Evolutionary conservation across 2,329 filamentous ascomycete genomes (phyloP), one percentile per base, ranked within the genome.

Genomic region (Pseudonectria foliicola): DNA sequence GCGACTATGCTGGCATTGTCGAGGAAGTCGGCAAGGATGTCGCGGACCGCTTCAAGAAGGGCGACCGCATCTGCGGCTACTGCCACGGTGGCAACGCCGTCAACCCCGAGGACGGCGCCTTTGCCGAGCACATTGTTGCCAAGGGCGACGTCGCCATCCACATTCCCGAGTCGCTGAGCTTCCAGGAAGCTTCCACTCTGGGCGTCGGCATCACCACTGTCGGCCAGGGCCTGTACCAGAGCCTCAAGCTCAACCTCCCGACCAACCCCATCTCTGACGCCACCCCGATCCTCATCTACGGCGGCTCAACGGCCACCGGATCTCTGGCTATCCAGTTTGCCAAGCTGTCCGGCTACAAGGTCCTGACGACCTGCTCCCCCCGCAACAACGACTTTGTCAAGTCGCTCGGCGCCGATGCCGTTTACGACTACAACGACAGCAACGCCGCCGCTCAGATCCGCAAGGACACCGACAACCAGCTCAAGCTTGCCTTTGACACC

Each of bases 251-350:
- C 1, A 62, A 65, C 0, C 52, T 73, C 3, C 75, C 75, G 2
- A 59, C 44, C n/a, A 38, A 53, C 10, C 58, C 64, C 6, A 38
- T 52, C 25, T 55, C 56, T n/a, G 55, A 60, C 15, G 51, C 61
- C 25, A 47, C 61, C 27, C 55, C 62, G 1, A 46, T 68, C 30
- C 45, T 68, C 4, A 62, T 64, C 40, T 66, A 67, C 33, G 65
- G 62, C 31, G 63, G 61, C n/a, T 68, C 70, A 50, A 75, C 67
- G 12, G 73, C 71, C 6, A 74, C 73, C 1, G 67, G 66, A 57
- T 67, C 74, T 37, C 70, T 73, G 40, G 62, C 55, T 13, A 60
- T 66, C 44, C 61, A 65, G 46, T 61, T 46, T 40, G 59, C 60
- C 36, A 60, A 59, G 43, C 45, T 54, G 4, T 61, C 61, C 2